Conservation (phyloP, 192 early-diverging fungal genomes). For the Coemansia erecta region DNA sequence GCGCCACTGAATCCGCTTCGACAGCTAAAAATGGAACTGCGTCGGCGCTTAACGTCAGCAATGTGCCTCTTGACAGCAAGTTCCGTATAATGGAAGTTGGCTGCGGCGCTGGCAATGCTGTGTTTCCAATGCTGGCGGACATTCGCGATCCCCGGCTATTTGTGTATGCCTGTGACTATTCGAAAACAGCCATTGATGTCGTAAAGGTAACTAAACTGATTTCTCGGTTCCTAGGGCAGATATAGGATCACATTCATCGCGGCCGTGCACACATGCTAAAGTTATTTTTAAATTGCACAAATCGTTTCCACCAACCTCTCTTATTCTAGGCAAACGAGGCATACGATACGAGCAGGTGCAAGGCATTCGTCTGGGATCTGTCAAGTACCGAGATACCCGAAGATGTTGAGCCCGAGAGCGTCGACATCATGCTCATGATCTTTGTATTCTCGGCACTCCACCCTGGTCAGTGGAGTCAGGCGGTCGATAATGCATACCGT, state of each 20-base stretch:
- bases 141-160: conserved; percentile 58
- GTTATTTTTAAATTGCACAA: too few relatives aligned
- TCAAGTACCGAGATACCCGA: conserved; percentile 58
- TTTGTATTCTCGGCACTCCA: conserved; percentile 81
- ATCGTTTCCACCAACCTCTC: neutral
- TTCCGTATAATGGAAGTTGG: conserved; percentile 74
- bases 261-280: neutral
- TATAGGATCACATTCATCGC: neutral
- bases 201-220: conserved; percentile 59
- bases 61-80: neutral
- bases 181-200: conserved; percentile 66
- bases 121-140: conserved; percentile 73
- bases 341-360: conserved; percentile 61
- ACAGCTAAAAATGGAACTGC: neutral
- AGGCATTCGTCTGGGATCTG: conserved; percentile 77
- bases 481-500: conserved; percentile 61
- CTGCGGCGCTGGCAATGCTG: conserved; percentile 77
- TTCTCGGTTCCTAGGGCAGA: neutral
- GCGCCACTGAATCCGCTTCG: too few relatives aligned
- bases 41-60: neutral
- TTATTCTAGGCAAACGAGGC: conserved; percentile 51
- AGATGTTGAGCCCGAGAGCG: conserved; percentile 57
- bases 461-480: conserved; percentile 65
- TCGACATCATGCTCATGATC: conserved; percentile 77
- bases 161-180: conserved; percentile 77